Conservation (phyloP, 768 basidiomycete genomes). For the Phallus indusiatus region DNA sequence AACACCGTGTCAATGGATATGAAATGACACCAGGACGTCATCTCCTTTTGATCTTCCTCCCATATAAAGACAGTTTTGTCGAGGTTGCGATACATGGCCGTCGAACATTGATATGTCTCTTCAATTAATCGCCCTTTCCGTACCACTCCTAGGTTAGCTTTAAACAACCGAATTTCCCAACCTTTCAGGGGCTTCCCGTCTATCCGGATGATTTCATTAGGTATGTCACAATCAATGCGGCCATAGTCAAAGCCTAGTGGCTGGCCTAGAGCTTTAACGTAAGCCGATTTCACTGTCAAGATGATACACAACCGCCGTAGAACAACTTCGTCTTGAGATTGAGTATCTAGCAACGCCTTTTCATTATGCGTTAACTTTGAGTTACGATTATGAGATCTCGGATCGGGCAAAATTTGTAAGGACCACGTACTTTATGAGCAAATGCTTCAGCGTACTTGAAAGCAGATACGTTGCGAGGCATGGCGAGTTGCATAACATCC, state of each 20-base stretch:
- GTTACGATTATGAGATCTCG: slow-evolving; percentile 11
- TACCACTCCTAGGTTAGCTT: slow-evolving; percentile 59
- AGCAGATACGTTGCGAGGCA: slow-evolving; percentile 46
- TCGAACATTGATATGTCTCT: slow-evolving; percentile 69
- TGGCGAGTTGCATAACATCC: slow-evolving; percentile 60
- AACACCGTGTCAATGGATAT: slow-evolving; percentile 54
- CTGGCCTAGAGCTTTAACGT: slow-evolving; percentile 78
- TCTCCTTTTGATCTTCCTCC: slow-evolving; percentile 54
- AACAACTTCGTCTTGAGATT: slow-evolving; percentile 49
- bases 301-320: slow-evolving; percentile 70
- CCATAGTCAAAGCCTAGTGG: slow-evolving; percentile 76
- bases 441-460: slow-evolving; percentile 5
- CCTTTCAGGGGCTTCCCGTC: slow-evolving; percentile 64
- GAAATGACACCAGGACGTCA: slow-evolving; percentile 78
- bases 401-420: background rate
- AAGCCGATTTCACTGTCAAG: slow-evolving; percentile 71
- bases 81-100: slow-evolving; percentile 66
- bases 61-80: slow-evolving; percentile 61
- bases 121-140: slow-evolving; percentile 45
- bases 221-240: slow-evolving; percentile 73
- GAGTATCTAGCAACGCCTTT: slow-evolving; percentile 39
- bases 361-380: slow-evolving; percentile 41
- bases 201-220: slow-evolving; percentile 48
- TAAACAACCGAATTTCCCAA: slow-evolving; percentile 84
- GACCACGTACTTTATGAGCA: slow-evolving; percentile 1